Evolutionary conservation across 192 early-diverging fungal genomes (phyloP).

Genomic region (Entomortierella chlamydospora): DNA sequence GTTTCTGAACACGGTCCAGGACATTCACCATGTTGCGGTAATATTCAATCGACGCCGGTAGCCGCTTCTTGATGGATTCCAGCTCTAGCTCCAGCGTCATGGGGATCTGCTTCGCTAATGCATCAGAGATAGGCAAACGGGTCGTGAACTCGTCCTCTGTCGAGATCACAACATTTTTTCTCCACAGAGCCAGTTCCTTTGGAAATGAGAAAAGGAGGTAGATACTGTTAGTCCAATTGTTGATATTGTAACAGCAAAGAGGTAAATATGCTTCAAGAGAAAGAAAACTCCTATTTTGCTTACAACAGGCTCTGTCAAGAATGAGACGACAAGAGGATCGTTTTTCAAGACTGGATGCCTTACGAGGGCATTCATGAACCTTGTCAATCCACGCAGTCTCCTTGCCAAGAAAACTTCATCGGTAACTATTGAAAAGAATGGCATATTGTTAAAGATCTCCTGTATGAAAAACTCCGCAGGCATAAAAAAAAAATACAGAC

Average conservation of each 20-base stretch:
- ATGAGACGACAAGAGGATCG: constrained; percentile 71
- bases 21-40: constrained; percentile 70
- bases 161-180: constrained; percentile 60
- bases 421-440: constrained; percentile 38
- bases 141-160: constrained; percentile 69
- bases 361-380: constrained; percentile 80
- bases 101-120: constrained; percentile 61
- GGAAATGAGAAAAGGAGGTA: not conserved
- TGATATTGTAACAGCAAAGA: too few relatives aligned
- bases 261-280: too few relatives aligned
- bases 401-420: constrained; percentile 79
- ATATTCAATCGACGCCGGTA: constrained; percentile 65
- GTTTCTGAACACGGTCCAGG: constrained; percentile 70
- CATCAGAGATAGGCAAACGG: constrained; percentile 26
- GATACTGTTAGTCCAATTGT: too few relatives aligned
- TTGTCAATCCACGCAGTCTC: constrained; percentile 72
- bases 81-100: constrained; percentile 64
- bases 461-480: not conserved
- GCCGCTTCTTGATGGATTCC: constrained; percentile 56
- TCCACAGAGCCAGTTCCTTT: constrained; percentile 72
- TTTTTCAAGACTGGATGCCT: constrained; percentile 79
- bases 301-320: constrained; percentile 76
- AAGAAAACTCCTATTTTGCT: too few relatives aligned
- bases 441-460: not conserved
- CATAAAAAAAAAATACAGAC: not conserved